Percentiles rank a stretch among this genome's conserved stretches.
phyloP scores from a whole-genome alignment of 2,329 filamentous ascomycete species.

The Rutstroemia sp. region DNA sequence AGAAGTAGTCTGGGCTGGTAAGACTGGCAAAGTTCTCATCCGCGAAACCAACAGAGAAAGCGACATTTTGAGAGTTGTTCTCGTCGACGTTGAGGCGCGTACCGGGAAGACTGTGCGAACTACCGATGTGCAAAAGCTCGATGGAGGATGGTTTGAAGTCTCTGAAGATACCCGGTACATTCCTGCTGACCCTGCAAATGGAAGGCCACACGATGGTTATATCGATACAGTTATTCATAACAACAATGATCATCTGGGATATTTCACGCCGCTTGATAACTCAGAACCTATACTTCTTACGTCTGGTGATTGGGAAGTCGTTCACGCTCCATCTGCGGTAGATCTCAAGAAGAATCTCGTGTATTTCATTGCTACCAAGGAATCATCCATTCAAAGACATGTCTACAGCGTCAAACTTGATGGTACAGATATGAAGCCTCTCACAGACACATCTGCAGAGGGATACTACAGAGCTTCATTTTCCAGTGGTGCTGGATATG shows the following conservation, averaged over 20 bases:
- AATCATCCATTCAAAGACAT: constrained; percentile 83
- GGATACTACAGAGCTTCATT: constrained; percentile 81
- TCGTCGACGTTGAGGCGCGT: constrained; percentile 70
- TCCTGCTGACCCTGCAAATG: constrained; percentile 71
- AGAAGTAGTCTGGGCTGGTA: constrained; percentile 83
- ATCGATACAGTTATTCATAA: constrained; percentile 85
- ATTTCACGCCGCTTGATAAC: constrained; percentile 84
- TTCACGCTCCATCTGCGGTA: constrained; percentile 73
- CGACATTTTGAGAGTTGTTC: constrained; percentile 77
- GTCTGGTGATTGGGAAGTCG: constrained; percentile 86
- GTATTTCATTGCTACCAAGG: constrained; percentile 83
- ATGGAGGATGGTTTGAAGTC: constrained; percentile 96
- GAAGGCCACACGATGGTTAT: constrained; percentile 78
- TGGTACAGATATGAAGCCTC: constrained; percentile 61
- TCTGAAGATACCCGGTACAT: constrained; percentile 80
- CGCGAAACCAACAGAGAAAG: constrained; percentile 93
- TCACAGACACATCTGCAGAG: constrained; percentile 67
- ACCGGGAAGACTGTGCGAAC: constrained; percentile 73
- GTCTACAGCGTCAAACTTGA: constrained; percentile 85
- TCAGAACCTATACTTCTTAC: constrained; percentile 79
- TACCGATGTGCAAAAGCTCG: constrained; percentile 72
- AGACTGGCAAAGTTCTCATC: constrained; percentile 66
- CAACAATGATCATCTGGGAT: constrained; percentile 83
- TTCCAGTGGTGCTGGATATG: constrained; percentile 73
- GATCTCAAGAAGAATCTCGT: constrained; percentile 81